Percentiles rank a stretch among this genome's conserved stretches.
Conservation (phyloP, 257 asterid genomes). For the Apocynum venetum region DNA sequence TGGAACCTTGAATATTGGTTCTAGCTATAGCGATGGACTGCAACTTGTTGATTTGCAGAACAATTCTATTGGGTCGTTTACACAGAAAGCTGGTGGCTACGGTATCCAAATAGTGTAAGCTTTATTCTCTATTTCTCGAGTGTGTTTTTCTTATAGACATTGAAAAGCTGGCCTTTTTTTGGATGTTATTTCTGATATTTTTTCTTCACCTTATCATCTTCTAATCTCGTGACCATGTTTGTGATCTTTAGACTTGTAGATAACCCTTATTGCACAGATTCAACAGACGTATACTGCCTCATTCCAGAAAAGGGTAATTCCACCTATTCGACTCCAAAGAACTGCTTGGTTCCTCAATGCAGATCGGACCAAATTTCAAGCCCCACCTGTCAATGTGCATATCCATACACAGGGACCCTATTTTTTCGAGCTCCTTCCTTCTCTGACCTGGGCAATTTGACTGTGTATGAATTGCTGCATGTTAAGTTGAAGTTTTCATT, state of each 20-base stretch:
- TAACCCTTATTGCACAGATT: conserved; percentile 57
- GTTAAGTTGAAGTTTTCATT: conserved; percentile 39
- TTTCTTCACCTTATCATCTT: conserved; percentile 16
- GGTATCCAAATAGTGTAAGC: conserved; percentile 23
- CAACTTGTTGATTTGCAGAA: conserved; percentile 26
- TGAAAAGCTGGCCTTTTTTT: neutral
- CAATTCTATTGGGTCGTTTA: conserved; percentile 22
- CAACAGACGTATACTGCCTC: conserved; percentile 41
- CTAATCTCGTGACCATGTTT: neutral
- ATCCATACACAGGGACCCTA: conserved; percentile 68
- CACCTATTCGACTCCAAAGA: conserved; percentile 48
- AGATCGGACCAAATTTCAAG: conserved; percentile 38
- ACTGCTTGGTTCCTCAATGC: conserved; percentile 49
- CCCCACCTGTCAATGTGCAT: conserved; percentile 69
- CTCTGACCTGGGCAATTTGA: conserved; percentile 56
- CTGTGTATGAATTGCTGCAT: conserved; percentile 35
- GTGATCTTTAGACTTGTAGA: conserved; percentile 46
- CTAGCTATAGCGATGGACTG: conserved; percentile 16
- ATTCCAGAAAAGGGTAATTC: conserved; percentile 24
- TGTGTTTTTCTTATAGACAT: neutral
- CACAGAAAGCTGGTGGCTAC: conserved; percentile 8
- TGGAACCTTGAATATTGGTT: conserved; percentile 25
- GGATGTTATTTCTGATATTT: conserved; percentile 1
- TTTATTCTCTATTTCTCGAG: neutral
- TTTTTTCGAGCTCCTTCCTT: conserved; percentile 73